These are phyloP conservation scores for Coemansia sp. DNA, from an alignment of 192 early-diverging fungal species.

Conservation along the genomic window DNA sequence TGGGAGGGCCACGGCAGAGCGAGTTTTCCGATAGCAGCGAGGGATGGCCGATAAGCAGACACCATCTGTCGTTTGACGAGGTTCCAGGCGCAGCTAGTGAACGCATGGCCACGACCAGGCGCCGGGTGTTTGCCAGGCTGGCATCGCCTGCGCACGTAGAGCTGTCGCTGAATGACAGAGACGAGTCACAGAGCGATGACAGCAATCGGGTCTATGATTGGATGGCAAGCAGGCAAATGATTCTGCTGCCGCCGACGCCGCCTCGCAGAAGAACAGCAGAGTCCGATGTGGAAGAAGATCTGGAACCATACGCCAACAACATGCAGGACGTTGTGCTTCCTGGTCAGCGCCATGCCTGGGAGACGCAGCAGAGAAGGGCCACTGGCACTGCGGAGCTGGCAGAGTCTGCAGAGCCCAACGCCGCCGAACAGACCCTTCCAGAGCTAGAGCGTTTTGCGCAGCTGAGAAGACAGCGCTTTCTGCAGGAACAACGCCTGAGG, in stretches of 20 bases:
- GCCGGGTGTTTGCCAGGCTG: constrained; percentile 41
- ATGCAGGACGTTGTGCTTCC: no score
- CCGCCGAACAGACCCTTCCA: constrained; percentile 14
- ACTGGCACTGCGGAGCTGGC: no score
- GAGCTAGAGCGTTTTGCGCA: constrained; percentile 34
- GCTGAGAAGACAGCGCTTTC: constrained; percentile 29
- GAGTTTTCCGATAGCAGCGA: background rate
- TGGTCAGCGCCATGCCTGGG: no score
- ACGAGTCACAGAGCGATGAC: constrained; percentile 10
- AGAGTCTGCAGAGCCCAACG: background rate
- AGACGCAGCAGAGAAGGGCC: no score
- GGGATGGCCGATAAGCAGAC: constrained; percentile 13
- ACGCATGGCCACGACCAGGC: constrained; percentile 13
- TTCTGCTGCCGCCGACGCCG: constrained; percentile 31
- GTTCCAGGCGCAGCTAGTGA: background rate
- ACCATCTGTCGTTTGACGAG: constrained; percentile 32
- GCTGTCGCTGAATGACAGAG: background rate
- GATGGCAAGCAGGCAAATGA: constrained; percentile 23
- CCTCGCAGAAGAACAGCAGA: constrained; percentile 25
- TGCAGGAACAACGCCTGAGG: constrained; percentile 30
- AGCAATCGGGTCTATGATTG: background rate
- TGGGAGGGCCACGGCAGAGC: background rate
- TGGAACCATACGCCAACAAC: no score
- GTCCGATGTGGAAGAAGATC: constrained; percentile 16
- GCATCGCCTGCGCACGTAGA: constrained; percentile 24